phyloP scores from a whole-genome alignment of 2,329 filamentous ascomycete genomes.

The Arthrobotrys conoides region DNA sequence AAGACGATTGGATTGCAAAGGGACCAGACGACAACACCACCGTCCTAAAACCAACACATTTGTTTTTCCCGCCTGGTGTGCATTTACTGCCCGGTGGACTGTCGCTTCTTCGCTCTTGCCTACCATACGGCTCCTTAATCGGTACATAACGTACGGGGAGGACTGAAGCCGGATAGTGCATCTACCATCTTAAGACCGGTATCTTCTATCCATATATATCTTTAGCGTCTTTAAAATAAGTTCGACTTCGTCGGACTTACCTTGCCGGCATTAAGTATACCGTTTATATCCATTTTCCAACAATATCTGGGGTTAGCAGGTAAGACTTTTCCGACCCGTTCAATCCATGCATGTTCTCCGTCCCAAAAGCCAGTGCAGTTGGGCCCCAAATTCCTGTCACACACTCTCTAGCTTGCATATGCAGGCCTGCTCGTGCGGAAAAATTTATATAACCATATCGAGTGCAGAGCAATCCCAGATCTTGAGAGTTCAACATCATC shows the following conservation, averaged over 20 bases:
- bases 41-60: conserved; percentile 40
- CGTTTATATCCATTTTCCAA: conserved; percentile 35
- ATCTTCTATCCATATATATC: neutral
- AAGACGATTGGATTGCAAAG: neutral
- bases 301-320: conserved; percentile 32
- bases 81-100: neutral
- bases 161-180: neutral
- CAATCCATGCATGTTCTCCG: conserved; percentile 37
- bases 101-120: conserved; percentile 50
- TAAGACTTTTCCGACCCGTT: conserved; percentile 40
- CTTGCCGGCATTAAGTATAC: conserved; percentile 15
- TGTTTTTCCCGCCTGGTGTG: conserved; percentile 22
- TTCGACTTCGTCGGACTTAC: conserved; percentile 15
- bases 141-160: neutral
- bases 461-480: conserved; percentile 10
- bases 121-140: conserved; percentile 5
- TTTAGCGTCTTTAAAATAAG: conserved; percentile 20
- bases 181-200: conserved; percentile 9
- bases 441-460: conserved; percentile 50
- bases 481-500: conserved; percentile 49
- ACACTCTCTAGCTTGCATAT: conserved; percentile 49
- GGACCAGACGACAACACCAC: conserved; percentile 26
- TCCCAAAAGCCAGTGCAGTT: conserved; percentile 1
- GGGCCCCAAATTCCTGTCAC: conserved; percentile 30
- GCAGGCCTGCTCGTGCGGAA: conserved; percentile 47